Evolutionary conservation across 2,329 filamentous ascomycete species (phyloP).

Genomic region (Calonectria crousiana): DNA sequence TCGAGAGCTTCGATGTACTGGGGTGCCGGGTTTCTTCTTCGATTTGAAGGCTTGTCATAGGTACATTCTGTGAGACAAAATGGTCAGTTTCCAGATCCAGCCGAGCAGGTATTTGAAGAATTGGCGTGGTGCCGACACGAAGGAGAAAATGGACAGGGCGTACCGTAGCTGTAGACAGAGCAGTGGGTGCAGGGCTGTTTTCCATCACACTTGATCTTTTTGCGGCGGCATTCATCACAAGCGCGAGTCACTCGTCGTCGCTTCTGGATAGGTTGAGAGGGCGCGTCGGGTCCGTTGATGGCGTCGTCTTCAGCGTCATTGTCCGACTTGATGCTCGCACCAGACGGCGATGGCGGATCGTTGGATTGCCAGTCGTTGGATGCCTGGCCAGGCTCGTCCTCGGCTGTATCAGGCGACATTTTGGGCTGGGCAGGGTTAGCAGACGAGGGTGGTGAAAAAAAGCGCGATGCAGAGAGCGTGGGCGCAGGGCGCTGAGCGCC

Average conservation of each 20-base stretch:
- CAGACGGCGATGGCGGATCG: slow-evolving; percentile 55
- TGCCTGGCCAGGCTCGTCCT: slow-evolving; percentile 56
- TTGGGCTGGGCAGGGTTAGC: slow-evolving; percentile 42
- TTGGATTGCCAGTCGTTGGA: slow-evolving; percentile 51
- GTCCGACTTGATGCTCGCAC: slow-evolving; percentile 58
- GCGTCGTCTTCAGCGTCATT: slow-evolving; percentile 54
- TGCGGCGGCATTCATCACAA: slow-evolving; percentile 85
- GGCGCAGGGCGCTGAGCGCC: slow-evolving; percentile 25
- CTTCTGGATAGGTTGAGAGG: slow-evolving; percentile 77
- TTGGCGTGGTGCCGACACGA: background rate
- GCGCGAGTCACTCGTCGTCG: slow-evolving; percentile 82
- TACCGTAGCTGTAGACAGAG: slow-evolving; percentile 98
- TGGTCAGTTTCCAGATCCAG: slow-evolving; percentile 31
- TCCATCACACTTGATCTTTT: slow-evolving; percentile 90
- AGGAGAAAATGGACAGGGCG: slow-evolving; percentile 24
- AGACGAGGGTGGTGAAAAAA: slow-evolving; percentile 25
- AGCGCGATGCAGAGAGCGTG: slow-evolving; percentile 21
- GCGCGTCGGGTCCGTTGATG: slow-evolving; percentile 48
- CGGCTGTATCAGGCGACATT: slow-evolving; percentile 56
- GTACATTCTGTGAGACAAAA: slow-evolving; percentile 77
- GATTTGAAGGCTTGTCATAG: slow-evolving; percentile 94
- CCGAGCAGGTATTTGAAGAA: slow-evolving; percentile 5
- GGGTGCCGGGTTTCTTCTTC: slow-evolving; percentile 88
- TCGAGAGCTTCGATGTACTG: slow-evolving; percentile 95
- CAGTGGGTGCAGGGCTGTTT: slow-evolving; percentile 95